Percentiles rank a stretch among this genome's conserved stretches.
These are phyloP conservation scores for Phaeophleospora eucalypticola DNA, from an alignment of 2,329 filamentous ascomycete genomes.

Conservation along the genomic window DNA sequence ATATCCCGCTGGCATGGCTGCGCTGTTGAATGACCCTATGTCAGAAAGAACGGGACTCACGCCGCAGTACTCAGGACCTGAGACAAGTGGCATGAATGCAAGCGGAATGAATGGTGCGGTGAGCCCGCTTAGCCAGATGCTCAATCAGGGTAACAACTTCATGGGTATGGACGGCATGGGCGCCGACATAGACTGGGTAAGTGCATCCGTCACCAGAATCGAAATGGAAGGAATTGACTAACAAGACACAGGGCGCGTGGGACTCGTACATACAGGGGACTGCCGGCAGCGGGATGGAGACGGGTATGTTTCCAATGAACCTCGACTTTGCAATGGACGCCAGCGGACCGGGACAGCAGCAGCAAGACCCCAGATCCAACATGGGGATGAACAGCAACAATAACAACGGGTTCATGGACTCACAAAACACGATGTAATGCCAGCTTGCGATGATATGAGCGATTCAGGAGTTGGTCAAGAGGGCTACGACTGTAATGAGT, in stretches of 20 bases:
- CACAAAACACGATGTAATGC: conserved; percentile 6
- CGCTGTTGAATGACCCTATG: conserved; percentile 32
- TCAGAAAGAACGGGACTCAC: conserved; percentile 30
- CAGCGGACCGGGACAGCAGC: conserved; percentile 25
- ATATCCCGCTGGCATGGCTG: conserved; percentile 34
- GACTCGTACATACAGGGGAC: conserved; percentile 64
- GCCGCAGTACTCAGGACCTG: conserved; percentile 33
- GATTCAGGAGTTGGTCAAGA: not conserved
- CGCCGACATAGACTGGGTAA: conserved; percentile 52
- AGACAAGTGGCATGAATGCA: conserved; percentile 24
- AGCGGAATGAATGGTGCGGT: conserved; percentile 21
- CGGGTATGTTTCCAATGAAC: conserved; percentile 45
- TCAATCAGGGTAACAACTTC: conserved; percentile 40
- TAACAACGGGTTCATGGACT: conserved; percentile 38
- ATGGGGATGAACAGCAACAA: conserved; percentile 3
- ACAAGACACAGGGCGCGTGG: conserved; percentile 56
- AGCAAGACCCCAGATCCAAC: conserved; percentile 20
- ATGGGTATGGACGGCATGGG: conserved; percentile 51
- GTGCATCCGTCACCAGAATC: conserved; percentile 24
- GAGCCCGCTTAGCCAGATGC: conserved; percentile 34
- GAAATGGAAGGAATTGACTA: conserved; percentile 3
- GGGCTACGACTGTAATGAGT: conserved; percentile 1
- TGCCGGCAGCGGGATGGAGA: conserved; percentile 35
- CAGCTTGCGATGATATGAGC: not conserved
- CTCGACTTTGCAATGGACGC: conserved; percentile 28